Conservation (phyloP, 2,329 filamentous ascomycete genomes). For the Claviceps sp. region DNA sequence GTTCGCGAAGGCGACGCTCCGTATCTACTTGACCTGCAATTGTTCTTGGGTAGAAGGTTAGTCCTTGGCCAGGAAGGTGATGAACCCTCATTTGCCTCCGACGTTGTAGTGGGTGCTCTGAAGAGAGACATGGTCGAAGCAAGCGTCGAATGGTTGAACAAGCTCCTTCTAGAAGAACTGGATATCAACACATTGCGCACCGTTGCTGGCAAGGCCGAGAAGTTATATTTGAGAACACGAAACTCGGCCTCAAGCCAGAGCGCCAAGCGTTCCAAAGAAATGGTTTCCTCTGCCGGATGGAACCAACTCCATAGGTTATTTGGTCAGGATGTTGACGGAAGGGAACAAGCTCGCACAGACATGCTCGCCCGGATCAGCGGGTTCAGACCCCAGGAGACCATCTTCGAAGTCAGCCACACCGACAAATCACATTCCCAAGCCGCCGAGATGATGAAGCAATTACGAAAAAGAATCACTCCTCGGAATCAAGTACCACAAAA, state of each 20-base stretch:
- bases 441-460: conserved; percentile 61
- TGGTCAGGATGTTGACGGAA: conserved; percentile 48
- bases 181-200: conserved; percentile 59
- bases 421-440: conserved; percentile 53
- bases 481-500: conserved; percentile 31
- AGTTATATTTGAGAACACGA: conserved; percentile 78
- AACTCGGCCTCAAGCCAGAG: conserved; percentile 85
- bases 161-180: conserved; percentile 58
- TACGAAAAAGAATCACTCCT: conserved; percentile 55
- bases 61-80: conserved; percentile 56
- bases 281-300: conserved; percentile 59
- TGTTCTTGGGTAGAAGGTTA: conserved; percentile 80
- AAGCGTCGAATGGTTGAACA: conserved; percentile 72
- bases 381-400: conserved; percentile 81
- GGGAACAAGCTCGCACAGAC: conserved; percentile 61
- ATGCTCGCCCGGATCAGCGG: conserved; percentile 84
- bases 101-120: conserved; percentile 71
- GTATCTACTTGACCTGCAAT: conserved; percentile 83
- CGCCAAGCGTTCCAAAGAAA: conserved; percentile 70
- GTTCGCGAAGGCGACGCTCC: conserved; percentile 79
- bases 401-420: conserved; percentile 83
- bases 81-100: conserved; percentile 59
- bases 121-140: conserved; percentile 60
- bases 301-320: conserved; percentile 71
- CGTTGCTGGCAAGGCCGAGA: conserved; percentile 81